These are phyloP conservation scores for Backusella mclennaniae DNA, from an alignment of 192 early-diverging fungal genomes.

Conservation along the genomic window DNA sequence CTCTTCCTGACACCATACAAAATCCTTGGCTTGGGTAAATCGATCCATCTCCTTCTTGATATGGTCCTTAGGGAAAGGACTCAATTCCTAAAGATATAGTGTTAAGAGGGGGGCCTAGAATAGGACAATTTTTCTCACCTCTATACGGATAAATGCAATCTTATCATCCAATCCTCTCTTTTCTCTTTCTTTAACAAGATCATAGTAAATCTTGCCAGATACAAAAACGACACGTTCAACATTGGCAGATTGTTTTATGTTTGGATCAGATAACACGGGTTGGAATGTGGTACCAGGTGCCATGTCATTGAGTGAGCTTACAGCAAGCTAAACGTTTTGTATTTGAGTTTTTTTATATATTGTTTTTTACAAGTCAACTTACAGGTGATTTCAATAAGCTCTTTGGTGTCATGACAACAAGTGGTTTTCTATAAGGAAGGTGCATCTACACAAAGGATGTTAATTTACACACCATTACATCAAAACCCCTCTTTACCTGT, in stretches of 20 bases:
- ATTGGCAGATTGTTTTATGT: conserved; percentile 36
- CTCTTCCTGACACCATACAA: conserved; percentile 88
- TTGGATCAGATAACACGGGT: conserved; percentile 72
- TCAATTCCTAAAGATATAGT: conserved; percentile 58
- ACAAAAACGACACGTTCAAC: conserved; percentile 81
- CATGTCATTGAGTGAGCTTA: conserved; percentile 82
- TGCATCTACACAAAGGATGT: conserved; percentile 49
- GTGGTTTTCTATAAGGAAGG: conserved; percentile 90
- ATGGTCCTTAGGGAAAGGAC: conserved; percentile 83
- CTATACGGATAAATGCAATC: conserved; percentile 84
- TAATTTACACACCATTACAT: not conserved
- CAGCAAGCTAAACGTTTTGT: conserved; percentile 28
- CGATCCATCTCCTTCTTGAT: conserved; percentile 59
- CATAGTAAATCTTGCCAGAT: conserved; percentile 92
- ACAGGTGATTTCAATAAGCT: conserved; percentile 63
- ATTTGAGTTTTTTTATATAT: not conserved
- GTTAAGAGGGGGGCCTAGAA: not conserved
- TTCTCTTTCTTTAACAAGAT: conserved; percentile 79
- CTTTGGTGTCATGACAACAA: conserved; percentile 82
- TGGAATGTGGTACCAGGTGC: conserved; percentile 79
- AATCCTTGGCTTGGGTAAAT: conserved; percentile 57
- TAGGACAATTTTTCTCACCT: conserved; percentile 35
- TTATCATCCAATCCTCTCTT: conserved; percentile 48
- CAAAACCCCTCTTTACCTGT: conserved; percentile 47
- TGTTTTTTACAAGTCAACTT: conserved; percentile 4